Evolutionary conservation across 2,329 filamentous ascomycete species (phyloP).

Genomic region (Cordyceps cicadae): DNA sequence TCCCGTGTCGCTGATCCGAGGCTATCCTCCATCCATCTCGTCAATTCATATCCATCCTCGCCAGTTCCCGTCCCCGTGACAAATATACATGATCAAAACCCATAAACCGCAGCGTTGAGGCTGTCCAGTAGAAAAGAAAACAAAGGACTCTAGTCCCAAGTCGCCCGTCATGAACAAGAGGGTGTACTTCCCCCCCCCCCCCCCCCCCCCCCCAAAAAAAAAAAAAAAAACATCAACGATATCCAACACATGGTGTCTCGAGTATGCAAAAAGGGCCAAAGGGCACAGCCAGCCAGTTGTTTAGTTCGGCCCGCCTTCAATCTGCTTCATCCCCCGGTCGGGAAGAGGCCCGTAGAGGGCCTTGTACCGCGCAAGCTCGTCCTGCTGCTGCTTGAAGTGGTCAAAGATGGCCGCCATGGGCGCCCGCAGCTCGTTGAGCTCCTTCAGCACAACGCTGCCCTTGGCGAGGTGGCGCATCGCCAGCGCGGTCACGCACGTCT

Average conservation of each 20-base stretch:
- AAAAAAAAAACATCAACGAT: background rate
- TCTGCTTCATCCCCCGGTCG: constrained; percentile 3
- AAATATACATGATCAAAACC: background rate
- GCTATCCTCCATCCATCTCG: background rate
- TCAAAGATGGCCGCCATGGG: constrained; percentile 68
- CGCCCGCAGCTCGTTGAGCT: constrained; percentile 64
- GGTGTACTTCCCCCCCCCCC: background rate
- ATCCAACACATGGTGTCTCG: background rate
- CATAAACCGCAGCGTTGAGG: background rate
- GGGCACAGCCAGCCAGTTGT: background rate
- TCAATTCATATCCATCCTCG: background rate
- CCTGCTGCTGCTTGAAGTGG: constrained; percentile 51
- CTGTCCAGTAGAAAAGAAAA: background rate
- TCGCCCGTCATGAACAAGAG: background rate
- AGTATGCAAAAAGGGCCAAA: background rate
- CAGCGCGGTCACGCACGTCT: constrained; percentile 79
- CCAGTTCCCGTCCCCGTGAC: background rate
- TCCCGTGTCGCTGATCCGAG: background rate
- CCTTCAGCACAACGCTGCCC: constrained; percentile 53
- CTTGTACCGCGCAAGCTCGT: constrained; percentile 56
- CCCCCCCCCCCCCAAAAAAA: no score
- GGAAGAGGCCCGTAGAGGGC: constrained; percentile 40
- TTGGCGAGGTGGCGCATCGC: constrained; percentile 69
- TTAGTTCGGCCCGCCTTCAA: background rate
- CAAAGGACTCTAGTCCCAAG: background rate